phyloP scores from a whole-genome alignment of 768 basidiomycete species.

The Agrocybe praecox region DNA sequence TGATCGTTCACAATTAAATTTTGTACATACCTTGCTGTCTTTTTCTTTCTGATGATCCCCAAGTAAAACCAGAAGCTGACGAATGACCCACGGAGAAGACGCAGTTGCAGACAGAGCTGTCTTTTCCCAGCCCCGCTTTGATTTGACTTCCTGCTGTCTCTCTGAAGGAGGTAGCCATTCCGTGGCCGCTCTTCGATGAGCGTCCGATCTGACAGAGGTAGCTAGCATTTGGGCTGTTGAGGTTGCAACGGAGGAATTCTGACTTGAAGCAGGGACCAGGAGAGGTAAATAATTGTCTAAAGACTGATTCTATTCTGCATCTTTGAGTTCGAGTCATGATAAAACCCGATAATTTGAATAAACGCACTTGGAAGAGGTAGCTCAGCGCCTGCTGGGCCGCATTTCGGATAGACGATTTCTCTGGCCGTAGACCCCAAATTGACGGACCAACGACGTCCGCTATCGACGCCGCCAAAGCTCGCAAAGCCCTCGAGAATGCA shows the following conservation, averaged over 20 bases:
- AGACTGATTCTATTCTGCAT: slow-evolving; percentile 56
- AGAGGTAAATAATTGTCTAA: slow-evolving; percentile 70
- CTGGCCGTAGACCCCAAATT: slow-evolving; percentile 61
- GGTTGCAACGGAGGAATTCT: slow-evolving; percentile 31
- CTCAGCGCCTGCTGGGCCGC: slow-evolving; percentile 62
- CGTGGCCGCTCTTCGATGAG: slow-evolving; percentile 51
- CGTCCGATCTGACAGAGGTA: slow-evolving; percentile 46
- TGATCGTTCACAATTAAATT: neutral
- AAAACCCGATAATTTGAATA: neutral
- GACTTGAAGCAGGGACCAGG: slow-evolving; percentile 32
- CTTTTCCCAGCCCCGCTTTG: slow-evolving; percentile 78
- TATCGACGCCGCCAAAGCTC: slow-evolving; percentile 57
- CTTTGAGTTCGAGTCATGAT: slow-evolving; percentile 2
- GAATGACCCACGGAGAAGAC: slow-evolving; percentile 55
- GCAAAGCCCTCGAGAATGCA: slow-evolving; percentile 66
- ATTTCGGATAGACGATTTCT: slow-evolving; percentile 40
- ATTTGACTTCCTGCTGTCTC: slow-evolving; percentile 53
- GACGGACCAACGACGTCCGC: slow-evolving; percentile 74
- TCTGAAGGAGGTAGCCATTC: slow-evolving; percentile 68
- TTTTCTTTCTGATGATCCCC: slow-evolving; percentile 30
- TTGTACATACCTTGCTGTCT: slow-evolving; percentile 52
- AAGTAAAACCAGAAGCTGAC: slow-evolving; percentile 50
- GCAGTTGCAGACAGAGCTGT: slow-evolving; percentile 40
- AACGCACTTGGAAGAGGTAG: slow-evolving; percentile 59
- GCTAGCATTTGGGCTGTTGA: slow-evolving; percentile 64